Evolutionary conservation across 2,329 filamentous ascomycete genomes (phyloP).

Genomic region (Thelonectria discophora): DNA sequence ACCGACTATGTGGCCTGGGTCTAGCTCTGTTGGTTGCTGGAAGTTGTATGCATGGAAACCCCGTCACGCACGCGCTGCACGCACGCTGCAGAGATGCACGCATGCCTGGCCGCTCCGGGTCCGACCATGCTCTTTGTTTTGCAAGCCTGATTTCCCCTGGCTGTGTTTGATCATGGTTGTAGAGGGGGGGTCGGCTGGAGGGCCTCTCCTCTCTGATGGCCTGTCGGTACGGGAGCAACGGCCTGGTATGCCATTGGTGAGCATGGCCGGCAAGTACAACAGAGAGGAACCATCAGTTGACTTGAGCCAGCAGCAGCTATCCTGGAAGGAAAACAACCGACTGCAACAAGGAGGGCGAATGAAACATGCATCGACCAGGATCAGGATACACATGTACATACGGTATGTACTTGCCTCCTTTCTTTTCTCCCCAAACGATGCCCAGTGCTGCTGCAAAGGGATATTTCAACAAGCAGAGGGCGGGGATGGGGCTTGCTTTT

Average conservation of each 20-base stretch:
- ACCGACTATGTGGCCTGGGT: constrained; percentile 35
- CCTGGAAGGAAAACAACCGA: neutral
- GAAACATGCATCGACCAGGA: neutral
- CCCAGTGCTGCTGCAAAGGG: neutral
- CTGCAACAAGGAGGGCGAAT: neutral
- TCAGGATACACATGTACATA: neutral
- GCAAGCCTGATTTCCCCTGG: no score
- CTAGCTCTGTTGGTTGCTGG: constrained; percentile 19
- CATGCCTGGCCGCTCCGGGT: constrained; percentile 1
- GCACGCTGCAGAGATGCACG: neutral
- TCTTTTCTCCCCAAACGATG: neutral
- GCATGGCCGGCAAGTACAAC: no score
- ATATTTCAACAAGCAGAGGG: constrained; percentile 5
- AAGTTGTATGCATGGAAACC: constrained; percentile 26
- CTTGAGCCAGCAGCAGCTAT: no score
- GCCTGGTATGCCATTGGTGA: no score
- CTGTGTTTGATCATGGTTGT: no score
- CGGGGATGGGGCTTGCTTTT: constrained; percentile 13
- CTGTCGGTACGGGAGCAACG: no score
- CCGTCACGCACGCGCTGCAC: constrained; percentile 10
- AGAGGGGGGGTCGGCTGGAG: no score
- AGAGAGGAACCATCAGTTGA: no score
- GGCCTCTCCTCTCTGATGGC: no score
- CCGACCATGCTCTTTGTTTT: neutral
- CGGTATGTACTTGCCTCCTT: neutral